Evolutionary conservation across 2,329 filamentous ascomycete species (phyloP), one percentile per base, ranked within the genome.

Genomic region (Venturia effusa): DNA sequence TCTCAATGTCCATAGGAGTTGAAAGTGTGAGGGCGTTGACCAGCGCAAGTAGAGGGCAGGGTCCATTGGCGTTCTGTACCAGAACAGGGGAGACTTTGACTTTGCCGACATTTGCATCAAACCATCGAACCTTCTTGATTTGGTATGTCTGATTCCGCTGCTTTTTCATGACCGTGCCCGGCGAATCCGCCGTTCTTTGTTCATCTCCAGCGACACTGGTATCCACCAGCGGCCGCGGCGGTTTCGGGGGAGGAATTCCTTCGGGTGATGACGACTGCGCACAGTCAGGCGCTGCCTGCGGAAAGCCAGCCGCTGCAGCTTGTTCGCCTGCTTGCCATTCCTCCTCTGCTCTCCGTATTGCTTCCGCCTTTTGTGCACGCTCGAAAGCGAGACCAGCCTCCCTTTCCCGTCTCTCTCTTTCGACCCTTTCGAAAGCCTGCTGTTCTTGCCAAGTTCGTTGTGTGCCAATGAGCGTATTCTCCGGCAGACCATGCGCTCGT

Each of bases 41-140:
- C 5, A 99, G 80, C 1, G 94, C 94, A 32, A 99, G 84, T 17
- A 99, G 77, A 1, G 94, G 94, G 74, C 94, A 99, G 0, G 94
- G 94, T 0, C 94, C 94, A 70, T 99, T 99, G 64, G 88, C 85
- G 69, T 97, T 97, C 71, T 99, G 93, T 3, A 95, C 86, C 48
- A 97, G 79, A 64, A 97, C 91, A 0, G 94, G 93, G 0, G 91
- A 93, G n/a, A 83, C 82, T 54, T 90, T 83, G 43, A 90, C 80
- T 62, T 84, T 84, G 1, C 79, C 73, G 0, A 81, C 79, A 13
- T 73, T 82, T 1, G 79, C 75, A 72, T 97, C 90, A 66, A 86
- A 80, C 92, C 93, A 97, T 66, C 84, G 86, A 66, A 97, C 87
- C 66, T 92, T 92, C 72, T 96, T 95, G 73, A 97, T 92, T 64